phyloP scores from a whole-genome alignment of 2,329 filamentous ascomycete genomes.

The Cladosporium cucumerinum region DNA sequence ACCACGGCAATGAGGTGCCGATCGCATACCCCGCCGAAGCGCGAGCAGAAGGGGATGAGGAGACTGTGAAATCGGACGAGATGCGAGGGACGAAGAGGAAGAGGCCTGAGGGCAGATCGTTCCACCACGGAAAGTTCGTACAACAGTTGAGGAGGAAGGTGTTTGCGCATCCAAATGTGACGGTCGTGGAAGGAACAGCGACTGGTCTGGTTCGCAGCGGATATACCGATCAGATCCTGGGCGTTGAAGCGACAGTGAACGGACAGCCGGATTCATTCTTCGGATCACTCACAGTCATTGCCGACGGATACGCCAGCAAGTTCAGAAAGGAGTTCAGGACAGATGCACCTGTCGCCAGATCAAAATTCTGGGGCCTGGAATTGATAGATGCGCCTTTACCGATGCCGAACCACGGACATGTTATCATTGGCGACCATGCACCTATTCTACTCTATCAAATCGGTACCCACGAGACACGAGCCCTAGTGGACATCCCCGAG shows the following conservation, averaged over 20 bases:
- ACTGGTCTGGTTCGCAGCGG: constrained; percentile 70
- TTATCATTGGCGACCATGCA: constrained; percentile 72
- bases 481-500: constrained; percentile 81
- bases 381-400: constrained; percentile 83
- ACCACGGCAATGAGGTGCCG: constrained; percentile 66
- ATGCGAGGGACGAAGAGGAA: constrained; percentile 37
- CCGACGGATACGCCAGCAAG: constrained; percentile 88
- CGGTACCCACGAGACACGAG: constrained; percentile 87
- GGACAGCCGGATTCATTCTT: constrained; percentile 72
- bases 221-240: constrained; percentile 69
- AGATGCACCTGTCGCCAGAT: constrained; percentile 66
- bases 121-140: constrained; percentile 95
- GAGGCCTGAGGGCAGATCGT: constrained; percentile 70
- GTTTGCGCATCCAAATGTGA: constrained; percentile 73
- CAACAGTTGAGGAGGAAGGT: constrained; percentile 74
- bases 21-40: constrained; percentile 75
- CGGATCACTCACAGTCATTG: constrained; percentile 79
- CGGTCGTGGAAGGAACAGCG: constrained; percentile 85
- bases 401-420: constrained; percentile 73
- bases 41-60: constrained; percentile 31
- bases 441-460: constrained; percentile 96
- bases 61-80: constrained; percentile 33
- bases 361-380: constrained; percentile 91
- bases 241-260: constrained; percentile 72
- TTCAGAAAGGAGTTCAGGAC: constrained; percentile 79